Evolutionary conservation across 2,329 filamentous ascomycete species (phyloP).

Genomic region (Purpureocillium lavendulum): DNA sequence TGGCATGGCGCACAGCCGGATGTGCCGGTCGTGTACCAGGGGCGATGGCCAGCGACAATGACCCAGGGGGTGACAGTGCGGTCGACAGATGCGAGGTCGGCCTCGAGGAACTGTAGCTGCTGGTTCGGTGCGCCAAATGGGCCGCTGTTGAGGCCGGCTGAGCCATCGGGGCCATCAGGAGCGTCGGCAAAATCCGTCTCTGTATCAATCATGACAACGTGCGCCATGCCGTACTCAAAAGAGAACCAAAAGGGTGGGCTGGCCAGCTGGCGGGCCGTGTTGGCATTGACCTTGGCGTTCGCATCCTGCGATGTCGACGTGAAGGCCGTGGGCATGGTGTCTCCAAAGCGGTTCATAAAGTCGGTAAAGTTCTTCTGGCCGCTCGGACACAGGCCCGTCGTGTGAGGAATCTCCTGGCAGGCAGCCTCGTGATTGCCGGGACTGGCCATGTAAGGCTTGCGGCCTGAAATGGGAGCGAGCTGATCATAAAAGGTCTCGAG

Average conservation of each 20-base stretch:
- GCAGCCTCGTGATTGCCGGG: constrained; percentile 50
- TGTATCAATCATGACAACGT: constrained; percentile 24
- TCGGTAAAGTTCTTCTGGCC: constrained; percentile 55
- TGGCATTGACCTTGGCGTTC: constrained; percentile 32
- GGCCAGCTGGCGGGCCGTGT: constrained; percentile 29
- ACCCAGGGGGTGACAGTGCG: constrained; percentile 41
- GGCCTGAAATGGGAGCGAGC: constrained; percentile 33
- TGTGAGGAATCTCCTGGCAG: constrained; percentile 34
- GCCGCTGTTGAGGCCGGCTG: constrained; percentile 29
- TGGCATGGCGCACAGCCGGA: constrained; percentile 36
- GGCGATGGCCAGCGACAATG: constrained; percentile 28
- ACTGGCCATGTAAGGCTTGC: constrained; percentile 39
- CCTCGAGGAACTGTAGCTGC: constrained; percentile 45
- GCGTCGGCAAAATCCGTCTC: constrained; percentile 21
- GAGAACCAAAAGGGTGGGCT: constrained; percentile 16
- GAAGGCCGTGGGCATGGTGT: constrained; percentile 43
- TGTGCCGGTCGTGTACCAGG: constrained; percentile 36
- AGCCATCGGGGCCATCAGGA: constrained; percentile 14
- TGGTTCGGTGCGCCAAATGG: constrained; percentile 40
- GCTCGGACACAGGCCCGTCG: constrained; percentile 30
- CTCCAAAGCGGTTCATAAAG: constrained; percentile 45
- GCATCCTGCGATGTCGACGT: constrained; percentile 34
- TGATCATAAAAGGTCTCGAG: constrained; percentile 43
- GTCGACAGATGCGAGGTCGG: constrained; percentile 48
- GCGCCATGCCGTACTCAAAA: constrained; percentile 19